Percentiles rank a stretch among this genome's conserved stretches.
phyloP scores from a whole-genome alignment of 2,329 filamentous ascomycete species.

The Paracorniculantispora psalliotae region DNA sequence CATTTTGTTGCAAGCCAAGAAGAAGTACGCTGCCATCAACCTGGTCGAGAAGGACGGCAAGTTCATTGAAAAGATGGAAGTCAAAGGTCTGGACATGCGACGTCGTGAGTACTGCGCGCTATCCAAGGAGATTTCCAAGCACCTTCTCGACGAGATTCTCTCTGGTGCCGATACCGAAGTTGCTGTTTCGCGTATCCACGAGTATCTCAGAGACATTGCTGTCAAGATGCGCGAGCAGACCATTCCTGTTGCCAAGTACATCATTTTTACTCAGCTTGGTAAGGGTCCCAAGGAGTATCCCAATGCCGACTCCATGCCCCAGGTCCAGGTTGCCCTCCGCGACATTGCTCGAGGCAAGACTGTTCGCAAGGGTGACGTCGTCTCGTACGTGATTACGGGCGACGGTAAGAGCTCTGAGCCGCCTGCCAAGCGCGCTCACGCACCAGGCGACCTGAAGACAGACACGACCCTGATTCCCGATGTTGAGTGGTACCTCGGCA shows the following conservation, averaged over 20 bases:
- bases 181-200: slow-evolving; percentile 85
- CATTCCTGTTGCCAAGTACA: slow-evolving; percentile 81
- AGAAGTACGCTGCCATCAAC: slow-evolving; percentile 98
- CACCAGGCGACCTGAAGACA: slow-evolving; percentile 74
- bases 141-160: slow-evolving; percentile 87
- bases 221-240: slow-evolving; percentile 77
- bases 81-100: slow-evolving; percentile 98
- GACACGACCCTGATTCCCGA: slow-evolving; percentile 76
- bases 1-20: slow-evolving; percentile 92
- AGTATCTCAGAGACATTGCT: slow-evolving; percentile 81
- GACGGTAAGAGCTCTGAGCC: slow-evolving; percentile 61
- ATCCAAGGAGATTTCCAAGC: slow-evolving; percentile 89
- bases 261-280: slow-evolving; percentile 95
- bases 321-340: slow-evolving; percentile 89
- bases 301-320: slow-evolving; percentile 91
- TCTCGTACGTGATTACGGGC: slow-evolving; percentile 88
- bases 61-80: slow-evolving; percentile 89
- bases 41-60: slow-evolving; percentile 85
- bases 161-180: slow-evolving; percentile 89
- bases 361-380: slow-evolving; percentile 90
- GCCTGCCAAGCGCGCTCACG: slow-evolving; percentile 83
- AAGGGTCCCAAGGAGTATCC: slow-evolving; percentile 92
- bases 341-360: slow-evolving; percentile 82
- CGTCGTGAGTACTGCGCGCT: slow-evolving; percentile 93
- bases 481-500: slow-evolving; percentile 96